These are phyloP conservation scores for Fusarium sororula DNA, from an alignment of 2,329 filamentous ascomycete species.

Conservation along the genomic window DNA sequence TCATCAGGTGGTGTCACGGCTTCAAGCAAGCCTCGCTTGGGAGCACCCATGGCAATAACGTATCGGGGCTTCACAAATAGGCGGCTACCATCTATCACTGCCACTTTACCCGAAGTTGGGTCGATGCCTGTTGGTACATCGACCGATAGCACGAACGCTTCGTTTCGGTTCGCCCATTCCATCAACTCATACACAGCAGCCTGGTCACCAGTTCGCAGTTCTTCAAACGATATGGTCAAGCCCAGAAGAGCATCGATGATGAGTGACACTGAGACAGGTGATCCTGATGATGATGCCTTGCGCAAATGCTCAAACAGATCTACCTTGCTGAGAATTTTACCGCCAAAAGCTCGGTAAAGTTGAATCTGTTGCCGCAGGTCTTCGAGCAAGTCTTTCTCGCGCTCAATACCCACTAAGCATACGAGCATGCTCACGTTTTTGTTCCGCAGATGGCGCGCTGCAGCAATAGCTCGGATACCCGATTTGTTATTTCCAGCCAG, in stretches of 20 bases:
- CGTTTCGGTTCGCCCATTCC: slow-evolving; percentile 90
- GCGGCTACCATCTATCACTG: slow-evolving; percentile 75
- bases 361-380: slow-evolving; percentile 83
- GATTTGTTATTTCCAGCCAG: slow-evolving; percentile 96
- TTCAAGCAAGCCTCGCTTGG: slow-evolving; percentile 84
- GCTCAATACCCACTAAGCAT: slow-evolving; percentile 85
- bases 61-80: slow-evolving; percentile 84
- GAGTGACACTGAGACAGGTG: slow-evolving; percentile 72
- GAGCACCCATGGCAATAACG: slow-evolving; percentile 86
- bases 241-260: slow-evolving; percentile 91
- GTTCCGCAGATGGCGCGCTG: slow-evolving; percentile 86
- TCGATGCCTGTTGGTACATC: slow-evolving; percentile 92
- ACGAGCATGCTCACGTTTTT: slow-evolving; percentile 83
- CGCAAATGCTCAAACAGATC: slow-evolving; percentile 70
- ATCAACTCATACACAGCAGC: slow-evolving; percentile 88
- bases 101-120: slow-evolving; percentile 75
- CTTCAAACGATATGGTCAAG: slow-evolving; percentile 87
- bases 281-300: slow-evolving; percentile 51
- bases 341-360: slow-evolving; percentile 85
- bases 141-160: slow-evolving; percentile 84
- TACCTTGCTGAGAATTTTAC: slow-evolving; percentile 70
- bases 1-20: slow-evolving; percentile 68
- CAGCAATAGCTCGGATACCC: slow-evolving; percentile 84
- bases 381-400: slow-evolving; percentile 82
- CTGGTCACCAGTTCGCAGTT: slow-evolving; percentile 83